Percentiles rank a stretch among this genome's conserved stretches.
These are phyloP conservation scores for Leptodontidium sp. DNA, from an alignment of 2,329 filamentous ascomycete species.

Conservation along the genomic window DNA sequence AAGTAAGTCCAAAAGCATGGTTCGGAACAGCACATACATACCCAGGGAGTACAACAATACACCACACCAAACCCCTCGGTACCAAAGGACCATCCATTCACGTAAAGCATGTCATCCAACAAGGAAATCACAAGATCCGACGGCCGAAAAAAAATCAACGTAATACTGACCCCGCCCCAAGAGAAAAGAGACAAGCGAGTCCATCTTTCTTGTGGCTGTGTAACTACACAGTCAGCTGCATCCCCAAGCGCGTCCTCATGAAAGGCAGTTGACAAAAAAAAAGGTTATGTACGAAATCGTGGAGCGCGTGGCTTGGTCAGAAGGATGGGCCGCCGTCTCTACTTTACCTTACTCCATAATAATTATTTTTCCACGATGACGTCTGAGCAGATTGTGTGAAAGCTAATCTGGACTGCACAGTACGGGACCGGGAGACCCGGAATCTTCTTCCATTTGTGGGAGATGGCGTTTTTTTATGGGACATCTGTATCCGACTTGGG, in stretches of 20 bases:
- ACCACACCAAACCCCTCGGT: constrained; percentile 6
- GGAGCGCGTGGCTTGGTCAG: constrained; percentile 37
- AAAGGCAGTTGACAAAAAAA: not conserved
- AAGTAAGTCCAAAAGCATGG: not conserved
- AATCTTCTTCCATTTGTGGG: not conserved
- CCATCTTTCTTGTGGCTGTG: constrained; percentile 12
- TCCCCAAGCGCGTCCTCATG: not conserved
- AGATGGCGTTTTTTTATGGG: constrained; percentile 8
- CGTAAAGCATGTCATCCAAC: not conserved
- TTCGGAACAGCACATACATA: constrained; percentile 2
- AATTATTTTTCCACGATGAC: constrained; percentile 26
- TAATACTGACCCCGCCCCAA: not conserved
- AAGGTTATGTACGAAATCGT: not conserved
- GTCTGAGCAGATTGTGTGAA: constrained; percentile 17
- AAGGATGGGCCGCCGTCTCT: constrained; percentile 11
- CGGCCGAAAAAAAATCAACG: not conserved
- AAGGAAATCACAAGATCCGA: constrained; percentile 8
- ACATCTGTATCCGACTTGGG: not conserved
- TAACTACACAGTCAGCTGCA: constrained; percentile 19
- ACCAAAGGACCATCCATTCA: not conserved
- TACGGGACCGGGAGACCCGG: constrained; percentile 5
- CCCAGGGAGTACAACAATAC: not conserved
- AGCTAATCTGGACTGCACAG: not conserved
- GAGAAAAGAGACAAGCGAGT: not conserved
- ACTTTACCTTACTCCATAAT: not conserved